Conservation (phyloP, 495 filamentous ascomycete species). For the Cryomyces minteri region DNA sequence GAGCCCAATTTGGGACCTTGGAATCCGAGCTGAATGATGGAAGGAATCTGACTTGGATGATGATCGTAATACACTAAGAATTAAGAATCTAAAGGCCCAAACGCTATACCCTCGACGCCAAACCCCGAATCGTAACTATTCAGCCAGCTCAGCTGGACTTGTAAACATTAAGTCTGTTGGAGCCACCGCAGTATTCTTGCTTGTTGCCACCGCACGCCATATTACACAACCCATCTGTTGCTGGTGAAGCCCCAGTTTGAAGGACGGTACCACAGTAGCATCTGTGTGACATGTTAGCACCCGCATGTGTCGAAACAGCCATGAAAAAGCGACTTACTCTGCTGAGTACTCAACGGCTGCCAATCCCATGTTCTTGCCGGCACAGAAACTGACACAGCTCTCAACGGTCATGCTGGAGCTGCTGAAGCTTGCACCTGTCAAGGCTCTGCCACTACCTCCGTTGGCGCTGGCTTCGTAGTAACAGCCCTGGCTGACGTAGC, state of each 20-base stretch:
- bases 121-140: too few species aligned
- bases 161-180: conserved; percentile 5
- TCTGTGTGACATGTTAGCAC: too few species aligned
- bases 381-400: conserved; percentile 21
- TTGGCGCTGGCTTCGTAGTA: conserved; percentile 4
- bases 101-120: too few species aligned
- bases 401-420: conserved; percentile 20
- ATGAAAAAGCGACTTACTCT: neutral
- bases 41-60: too few species aligned
- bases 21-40: too few species aligned
- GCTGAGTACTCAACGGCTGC: conserved; percentile 1
- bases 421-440: conserved; percentile 4
- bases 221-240: conserved; percentile 3
- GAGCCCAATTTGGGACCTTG: too few species aligned
- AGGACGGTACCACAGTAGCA: neutral
- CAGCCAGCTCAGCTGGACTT: too few species aligned
- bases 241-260: neutral
- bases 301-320: too few species aligned
- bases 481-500: conserved; percentile 4
- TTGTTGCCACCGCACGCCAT: conserved; percentile 17
- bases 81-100: too few species aligned
- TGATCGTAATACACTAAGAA: too few species aligned
- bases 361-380: conserved; percentile 12
- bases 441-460: conserved; percentile 1
- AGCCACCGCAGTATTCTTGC: conserved; percentile 13